phyloP scores from a whole-genome alignment of 371 early-diverging fungal genomes.

The Paraphysoderma sedebokerense region DNA sequence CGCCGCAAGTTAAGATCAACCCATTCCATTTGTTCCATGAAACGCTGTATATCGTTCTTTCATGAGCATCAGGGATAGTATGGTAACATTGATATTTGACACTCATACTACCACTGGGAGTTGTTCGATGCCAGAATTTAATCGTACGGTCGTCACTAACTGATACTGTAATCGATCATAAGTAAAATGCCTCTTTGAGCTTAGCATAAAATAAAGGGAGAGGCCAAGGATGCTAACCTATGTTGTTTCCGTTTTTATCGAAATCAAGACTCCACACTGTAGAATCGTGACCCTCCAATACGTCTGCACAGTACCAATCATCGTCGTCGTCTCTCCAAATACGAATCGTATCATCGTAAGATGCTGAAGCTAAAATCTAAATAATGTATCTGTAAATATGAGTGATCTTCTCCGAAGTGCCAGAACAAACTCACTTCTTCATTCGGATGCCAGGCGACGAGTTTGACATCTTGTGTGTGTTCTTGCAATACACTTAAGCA shows the following conservation, averaged over 20 bases:
- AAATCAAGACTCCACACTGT: conserved; percentile 93
- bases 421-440: conserved; percentile 31
- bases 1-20: conserved; percentile 58
- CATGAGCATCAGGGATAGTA: conserved; percentile 47
- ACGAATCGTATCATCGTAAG: conserved; percentile 88
- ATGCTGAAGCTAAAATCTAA: conserved; percentile 62
- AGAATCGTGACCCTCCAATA: conserved; percentile 65
- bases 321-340: conserved; percentile 79
- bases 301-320: conserved; percentile 86
- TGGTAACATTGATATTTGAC: neutral
- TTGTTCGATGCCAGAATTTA: conserved; percentile 50
- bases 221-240: conserved; percentile 20
- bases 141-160: conserved; percentile 77
- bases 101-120: neutral
- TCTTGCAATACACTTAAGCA: conserved; percentile 87
- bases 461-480: conserved; percentile 92
- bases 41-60: conserved; percentile 74
- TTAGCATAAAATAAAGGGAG: neutral
- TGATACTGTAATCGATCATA: conserved; percentile 31
- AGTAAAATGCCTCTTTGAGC: neutral
- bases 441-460: conserved; percentile 78
- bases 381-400: too few relatives aligned
- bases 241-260: conserved; percentile 46
- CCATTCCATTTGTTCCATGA: conserved; percentile 65
- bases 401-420: neutral